Evolutionary conservation across 441 rosid genomes (phyloP).

Genomic region (Erysimum cheiri): DNA sequence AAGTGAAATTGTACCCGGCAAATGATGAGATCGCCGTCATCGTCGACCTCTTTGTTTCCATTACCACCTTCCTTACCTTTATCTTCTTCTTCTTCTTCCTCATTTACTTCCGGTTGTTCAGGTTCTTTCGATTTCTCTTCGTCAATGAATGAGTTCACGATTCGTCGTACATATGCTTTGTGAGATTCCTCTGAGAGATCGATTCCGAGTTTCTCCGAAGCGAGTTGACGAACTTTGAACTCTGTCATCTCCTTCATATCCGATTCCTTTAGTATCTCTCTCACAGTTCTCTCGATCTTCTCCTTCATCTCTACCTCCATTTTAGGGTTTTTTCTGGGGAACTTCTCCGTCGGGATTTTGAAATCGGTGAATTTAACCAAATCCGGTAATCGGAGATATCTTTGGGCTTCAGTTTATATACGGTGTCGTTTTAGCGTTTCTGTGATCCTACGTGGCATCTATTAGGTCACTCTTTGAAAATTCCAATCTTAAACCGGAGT

Average conservation of each 20-base stretch:
- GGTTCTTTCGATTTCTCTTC: slow-evolving; percentile 49
- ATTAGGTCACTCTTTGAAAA: background rate
- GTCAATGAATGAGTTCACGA: slow-evolving; percentile 69
- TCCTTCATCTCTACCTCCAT: slow-evolving; percentile 63
- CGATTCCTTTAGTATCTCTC: slow-evolving; percentile 67
- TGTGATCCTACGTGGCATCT: slow-evolving; percentile 24
- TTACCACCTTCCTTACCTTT: slow-evolving; percentile 24
- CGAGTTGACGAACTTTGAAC: slow-evolving; percentile 68
- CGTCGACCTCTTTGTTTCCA: slow-evolving; percentile 57
- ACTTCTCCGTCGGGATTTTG: background rate
- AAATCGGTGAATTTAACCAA: background rate
- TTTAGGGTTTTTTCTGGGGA: slow-evolving; percentile 12
- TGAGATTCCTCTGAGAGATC: slow-evolving; percentile 65
- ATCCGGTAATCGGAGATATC: slow-evolving; percentile 18
- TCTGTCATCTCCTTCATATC: slow-evolving; percentile 79
- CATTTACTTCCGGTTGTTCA: slow-evolving; percentile 35
- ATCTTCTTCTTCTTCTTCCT: slow-evolving; percentile 34
- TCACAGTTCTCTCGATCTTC: slow-evolving; percentile 61
- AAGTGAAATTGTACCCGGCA: slow-evolving; percentile 59
- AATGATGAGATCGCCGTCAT: slow-evolving; percentile 81
- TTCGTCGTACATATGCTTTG: slow-evolving; percentile 63
- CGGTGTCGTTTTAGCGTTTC: slow-evolving; percentile 22
- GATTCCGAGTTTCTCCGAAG: slow-evolving; percentile 65
- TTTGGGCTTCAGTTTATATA: background rate
- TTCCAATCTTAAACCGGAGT: slow-evolving; percentile 16